Base-by-base conservation (phyloP, 306 rosid species). In the Ormosia semicastrata region DNA sequence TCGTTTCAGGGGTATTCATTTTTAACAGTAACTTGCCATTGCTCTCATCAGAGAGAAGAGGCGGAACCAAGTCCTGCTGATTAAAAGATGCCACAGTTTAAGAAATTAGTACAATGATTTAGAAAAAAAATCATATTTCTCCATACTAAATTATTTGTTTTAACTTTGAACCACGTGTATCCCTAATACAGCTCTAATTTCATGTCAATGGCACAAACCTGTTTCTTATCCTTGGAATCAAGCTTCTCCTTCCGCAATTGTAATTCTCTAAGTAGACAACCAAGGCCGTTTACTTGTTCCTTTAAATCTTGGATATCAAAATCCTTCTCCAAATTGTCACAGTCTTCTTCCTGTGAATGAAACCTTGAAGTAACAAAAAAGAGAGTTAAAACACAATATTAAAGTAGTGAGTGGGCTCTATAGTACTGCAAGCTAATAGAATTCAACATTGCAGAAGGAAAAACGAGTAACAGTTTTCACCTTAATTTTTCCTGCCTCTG, bases 281-380 rank as follows among this genome's bases (percentile, higher is more conserved):
- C 82, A 44, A 95, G 87, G 78, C 75, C 81, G 66, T 75, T 82
- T 36, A 95, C 75, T 86, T 93, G 90, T 66, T 89, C 97, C 88
- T 92, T 92, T 39, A 93, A 87, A 65, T 90, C 97, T 50, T 82
- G 78, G 47, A 92, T 86, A 70, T 88, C 97, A 49, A 43, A 53
- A 84, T 85, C 85, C 53, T 85, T 84, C 62, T 87, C 88, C 64
- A 83, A 81, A 76, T 64, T 64, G 77, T 86, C 87, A 72, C 62
- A 69, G 39, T 86, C 91, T 77, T 85, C 88, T 72, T 89, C 89
- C 76, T 80, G 87, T 24, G 73, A 81, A 60, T 12, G 73, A 81
- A 83, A 85, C 85, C 98, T 95, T 85, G 75, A 79, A 66, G 71
- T 84, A 66, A 73, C 87, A 74, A 84, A 43, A 62, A 56, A 13